Conservation (phyloP, 306 rosid species). For the Arachis stenosperma region DNA sequence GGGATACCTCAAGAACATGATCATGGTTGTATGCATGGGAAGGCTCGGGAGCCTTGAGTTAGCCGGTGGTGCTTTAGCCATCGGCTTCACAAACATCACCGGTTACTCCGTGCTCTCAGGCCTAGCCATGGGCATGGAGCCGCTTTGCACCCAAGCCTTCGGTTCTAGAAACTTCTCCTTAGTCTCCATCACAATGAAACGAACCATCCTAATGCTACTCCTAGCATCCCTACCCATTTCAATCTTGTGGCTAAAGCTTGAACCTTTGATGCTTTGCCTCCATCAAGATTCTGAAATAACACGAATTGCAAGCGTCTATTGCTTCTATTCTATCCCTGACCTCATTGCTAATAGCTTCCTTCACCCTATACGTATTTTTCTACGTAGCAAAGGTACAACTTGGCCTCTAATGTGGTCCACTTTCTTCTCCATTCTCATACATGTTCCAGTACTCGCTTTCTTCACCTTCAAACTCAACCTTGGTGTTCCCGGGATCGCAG, state of each 20-base stretch:
- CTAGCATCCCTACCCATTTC: slow-evolving; percentile 65
- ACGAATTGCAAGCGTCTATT: slow-evolving; percentile 63
- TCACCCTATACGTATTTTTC: slow-evolving; percentile 71
- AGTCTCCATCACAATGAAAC: slow-evolving; percentile 54
- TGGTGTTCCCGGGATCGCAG: slow-evolving; percentile 72
- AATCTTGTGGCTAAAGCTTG: slow-evolving; percentile 69
- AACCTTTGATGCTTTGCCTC: slow-evolving; percentile 67
- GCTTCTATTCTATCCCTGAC: slow-evolving; percentile 77
- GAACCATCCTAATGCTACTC: slow-evolving; percentile 63
- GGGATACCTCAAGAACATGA: slow-evolving; percentile 76
- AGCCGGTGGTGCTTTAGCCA: slow-evolving; percentile 78
- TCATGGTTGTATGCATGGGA: slow-evolving; percentile 75
- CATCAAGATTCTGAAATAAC: slow-evolving; percentile 67
- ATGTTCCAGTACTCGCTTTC: slow-evolving; percentile 61
- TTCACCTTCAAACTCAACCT: slow-evolving; percentile 72
- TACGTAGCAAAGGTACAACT: slow-evolving; percentile 68
- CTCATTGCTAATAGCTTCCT: slow-evolving; percentile 71
- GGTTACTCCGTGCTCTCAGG: slow-evolving; percentile 80
- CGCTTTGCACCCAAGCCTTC: slow-evolving; percentile 73
- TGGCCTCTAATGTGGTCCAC: slow-evolving; percentile 84
- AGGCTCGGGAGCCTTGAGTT: slow-evolving; percentile 73
- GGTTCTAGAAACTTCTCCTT: slow-evolving; percentile 65
- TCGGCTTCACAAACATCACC: slow-evolving; percentile 81
- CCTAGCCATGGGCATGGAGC: slow-evolving; percentile 83
- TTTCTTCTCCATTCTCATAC: slow-evolving; percentile 55